Conservation (phyloP, 1,284 basidiomycete species). For the Sporisorium reilianum region DNA sequence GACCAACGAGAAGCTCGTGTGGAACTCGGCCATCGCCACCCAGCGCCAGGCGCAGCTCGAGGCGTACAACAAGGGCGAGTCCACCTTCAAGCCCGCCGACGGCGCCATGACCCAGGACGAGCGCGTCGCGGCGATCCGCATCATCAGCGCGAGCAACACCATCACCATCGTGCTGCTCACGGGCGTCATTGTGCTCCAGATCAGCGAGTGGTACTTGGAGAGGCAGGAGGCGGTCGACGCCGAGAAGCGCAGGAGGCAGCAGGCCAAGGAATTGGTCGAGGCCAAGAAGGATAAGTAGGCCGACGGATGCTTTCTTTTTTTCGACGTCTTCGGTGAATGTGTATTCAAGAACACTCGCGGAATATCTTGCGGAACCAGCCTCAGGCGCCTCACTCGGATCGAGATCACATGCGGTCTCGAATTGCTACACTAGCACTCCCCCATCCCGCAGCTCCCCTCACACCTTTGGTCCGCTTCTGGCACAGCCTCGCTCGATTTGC, state of each 20-base stretch:
- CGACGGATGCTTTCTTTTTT: neutral
- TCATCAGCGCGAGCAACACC: constrained; percentile 64
- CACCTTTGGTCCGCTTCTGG: neutral
- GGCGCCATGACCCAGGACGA: constrained; percentile 57
- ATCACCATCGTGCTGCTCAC: constrained; percentile 57
- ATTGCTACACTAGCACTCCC: too few relatives aligned
- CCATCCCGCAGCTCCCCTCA: too few relatives aligned
- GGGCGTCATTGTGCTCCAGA: constrained; percentile 64
- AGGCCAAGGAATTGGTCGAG: constrained; percentile 32
- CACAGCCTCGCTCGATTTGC: neutral
- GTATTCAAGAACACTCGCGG: neutral
- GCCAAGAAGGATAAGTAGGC: constrained; percentile 43
- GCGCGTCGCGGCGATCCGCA: constrained; percentile 52
- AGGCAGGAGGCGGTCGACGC: constrained; percentile 43
- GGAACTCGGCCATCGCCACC: constrained; percentile 51
- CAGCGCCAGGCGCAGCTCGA: constrained; percentile 49
- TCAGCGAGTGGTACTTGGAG: constrained; percentile 62
- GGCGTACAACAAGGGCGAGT: constrained; percentile 37
- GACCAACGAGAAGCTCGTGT: constrained; percentile 51
- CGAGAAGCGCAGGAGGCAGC: constrained; percentile 38
- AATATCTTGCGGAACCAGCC: neutral
- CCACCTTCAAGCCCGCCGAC: constrained; percentile 30
- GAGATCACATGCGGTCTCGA: too few relatives aligned
- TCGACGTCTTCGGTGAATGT: neutral
- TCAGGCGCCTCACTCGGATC: neutral